Evolutionary conservation across 805 yeast genomes (phyloP), one percentile per base, ranked within the genome.

Genomic region (Lachancea cidri): DNA sequence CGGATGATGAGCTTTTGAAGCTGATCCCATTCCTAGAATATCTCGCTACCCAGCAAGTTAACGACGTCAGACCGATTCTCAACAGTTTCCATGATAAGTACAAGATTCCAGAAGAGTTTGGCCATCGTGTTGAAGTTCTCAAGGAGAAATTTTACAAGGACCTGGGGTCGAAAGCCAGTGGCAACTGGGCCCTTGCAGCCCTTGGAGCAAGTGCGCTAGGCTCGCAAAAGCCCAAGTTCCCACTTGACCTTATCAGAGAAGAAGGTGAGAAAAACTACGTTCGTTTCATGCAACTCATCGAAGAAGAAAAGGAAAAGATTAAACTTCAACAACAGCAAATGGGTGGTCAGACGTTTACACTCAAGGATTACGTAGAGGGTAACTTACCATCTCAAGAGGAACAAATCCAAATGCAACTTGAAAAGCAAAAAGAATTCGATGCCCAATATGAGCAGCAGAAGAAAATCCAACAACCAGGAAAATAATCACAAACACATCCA

Each of bases 21-120:
- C 69, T 89, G 67, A 87, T 93, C 58, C 97, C 98, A 43, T 82
- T 93, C 69, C 77, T 93, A 53, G 99, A 93, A 69, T 93, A 86
- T 68, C 68, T 93, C 46, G 98, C 96, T 13, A 85, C 95, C 13
- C 95, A 87, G 65, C 72, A 69, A 49, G 72, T 85, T 54, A 77
- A 77, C 63, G 98, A 93, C 65, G 93, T 93, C 41, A 85, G 97
- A 68, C 95, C 95, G 24, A 77, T 88, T 27, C 70, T 94, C 53
- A 71, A 74, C 48, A 77, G 95, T 5, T 93, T 81, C 68, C 63
- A 72, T 27, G 85, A 80, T 58, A 79, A 79, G 59, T 62, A 70
- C 41, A 65, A 81, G 33, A 77, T 91, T 40, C 79, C 93, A 8
- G 79, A 74, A 39, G 98, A 89, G 63, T 93, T 85, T 60, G 75